These are phyloP conservation scores for Ailanthus altissimus DNA, from an alignment of 345 rosid genomes.

Conservation along the genomic window DNA sequence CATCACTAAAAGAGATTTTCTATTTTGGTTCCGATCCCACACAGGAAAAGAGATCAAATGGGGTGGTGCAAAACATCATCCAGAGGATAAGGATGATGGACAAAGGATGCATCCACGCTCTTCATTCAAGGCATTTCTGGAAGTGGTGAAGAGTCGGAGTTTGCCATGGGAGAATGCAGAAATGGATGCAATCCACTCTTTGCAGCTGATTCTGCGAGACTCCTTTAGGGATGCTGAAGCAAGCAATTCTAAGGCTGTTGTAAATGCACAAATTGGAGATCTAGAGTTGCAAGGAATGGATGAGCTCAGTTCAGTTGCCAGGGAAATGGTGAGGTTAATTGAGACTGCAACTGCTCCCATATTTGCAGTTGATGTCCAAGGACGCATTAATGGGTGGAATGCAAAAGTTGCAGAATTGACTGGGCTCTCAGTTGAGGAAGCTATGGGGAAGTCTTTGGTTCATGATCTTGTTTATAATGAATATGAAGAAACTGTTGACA, in stretches of 20 bases:
- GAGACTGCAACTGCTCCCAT: slow-evolving; percentile 98
- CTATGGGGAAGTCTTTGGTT: slow-evolving; percentile 93
- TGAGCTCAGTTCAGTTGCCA: slow-evolving; percentile 93
- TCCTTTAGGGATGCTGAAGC: slow-evolving; percentile 78
- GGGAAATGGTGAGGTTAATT: slow-evolving; percentile 98
- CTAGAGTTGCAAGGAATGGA: slow-evolving; percentile 76
- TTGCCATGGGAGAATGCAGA: slow-evolving; percentile 95
- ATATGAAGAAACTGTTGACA: slow-evolving; percentile 69
- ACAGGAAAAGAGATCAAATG: slow-evolving; percentile 96
- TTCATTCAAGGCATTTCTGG: slow-evolving; percentile 94
- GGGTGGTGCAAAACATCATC: slow-evolving; percentile 99
- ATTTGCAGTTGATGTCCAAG: slow-evolving; percentile 87
- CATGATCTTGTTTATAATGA: slow-evolving; percentile 77
- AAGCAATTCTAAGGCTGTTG: slow-evolving; percentile 66
- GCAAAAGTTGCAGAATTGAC: slow-evolving; percentile 90
- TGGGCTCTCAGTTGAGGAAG: slow-evolving; percentile 87
- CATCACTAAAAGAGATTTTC: slow-evolving; percentile 76
- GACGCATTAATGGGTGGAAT: slow-evolving; percentile 94
- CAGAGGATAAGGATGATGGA: slow-evolving; percentile 93
- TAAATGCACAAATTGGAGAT: slow-evolving; percentile 50
- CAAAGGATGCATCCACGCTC: slow-evolving; percentile 98
- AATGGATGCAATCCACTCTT: slow-evolving; percentile 99
- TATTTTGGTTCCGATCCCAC: slow-evolving; percentile 98
- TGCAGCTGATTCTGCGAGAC: slow-evolving; percentile 94
- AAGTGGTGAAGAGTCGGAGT: slow-evolving; percentile 95